Evolutionary conservation across 495 filamentous ascomycete genomes (phyloP), one percentile per base, ranked within the genome.

Genomic region (Xylaria venustula): DNA sequence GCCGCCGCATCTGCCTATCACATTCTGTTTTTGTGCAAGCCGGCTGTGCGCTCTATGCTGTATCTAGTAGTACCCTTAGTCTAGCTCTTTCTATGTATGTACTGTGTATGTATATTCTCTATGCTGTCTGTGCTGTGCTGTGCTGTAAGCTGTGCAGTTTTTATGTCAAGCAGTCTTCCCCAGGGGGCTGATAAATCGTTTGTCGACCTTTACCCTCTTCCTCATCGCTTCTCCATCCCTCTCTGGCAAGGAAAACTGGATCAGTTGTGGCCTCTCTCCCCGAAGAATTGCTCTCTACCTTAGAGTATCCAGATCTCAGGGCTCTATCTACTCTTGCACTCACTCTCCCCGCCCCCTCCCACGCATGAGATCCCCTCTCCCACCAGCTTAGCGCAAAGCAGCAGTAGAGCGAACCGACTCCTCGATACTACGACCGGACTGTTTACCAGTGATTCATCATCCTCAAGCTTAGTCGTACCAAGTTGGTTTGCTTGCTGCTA

Each of bases 21-120:
- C 61, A 66, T 66, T 66, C 68, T 67, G 57, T 54, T 67, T 69
- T 69, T 64, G 66, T 69, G 62, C 66, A 69, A 54, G 50, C 41
- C 11, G 36, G 50, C 19, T 25, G 28, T 53, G n/a, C 28, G 20
- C 34, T 41, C 20, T 41, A 17, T 15, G 19, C 34, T 22, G 14
- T 41, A 41, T 19, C 49, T 12, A 20, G 15, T 22, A 20, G 42
- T 45, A 11, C 30, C 30, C 5, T 34, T 11, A 5, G 11, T 34
- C 11, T 34, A 5, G 30, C 30, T 34, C 30, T 5, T 34, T 34
- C 30, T 11, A 34, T 34, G 5, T 34, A n/a, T n/a, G n/a, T n/a
- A n/a, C n/a, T n/a, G n/a, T n/a, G n/a, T n/a, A n/a, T n/a, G n/a
- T n/a, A n/a, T 2, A 7, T 58, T 17, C 14, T 45, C 41, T 36